These are phyloP conservation scores for Colletotrichum higginsianum DNA, from an alignment of 2,329 filamentous ascomycete species.

Conservation along the genomic window DNA sequence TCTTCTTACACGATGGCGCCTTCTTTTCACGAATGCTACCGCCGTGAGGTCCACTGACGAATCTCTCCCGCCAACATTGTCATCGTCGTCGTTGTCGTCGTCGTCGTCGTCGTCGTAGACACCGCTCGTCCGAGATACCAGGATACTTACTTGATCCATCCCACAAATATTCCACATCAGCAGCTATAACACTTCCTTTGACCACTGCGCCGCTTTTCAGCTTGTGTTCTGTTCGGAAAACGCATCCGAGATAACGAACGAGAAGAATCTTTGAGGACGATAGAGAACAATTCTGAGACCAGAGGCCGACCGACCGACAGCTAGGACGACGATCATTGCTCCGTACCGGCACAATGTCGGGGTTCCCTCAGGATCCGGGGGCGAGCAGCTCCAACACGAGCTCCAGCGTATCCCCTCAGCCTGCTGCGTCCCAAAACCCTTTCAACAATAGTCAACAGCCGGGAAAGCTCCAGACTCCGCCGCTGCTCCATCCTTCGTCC, in stretches of 20 bases:
- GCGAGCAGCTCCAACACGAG: constrained; percentile 12
- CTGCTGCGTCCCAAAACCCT: constrained; percentile 3
- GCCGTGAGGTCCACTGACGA: constrained; percentile 36
- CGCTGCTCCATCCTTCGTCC: constrained; percentile 26
- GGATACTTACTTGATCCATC: not conserved
- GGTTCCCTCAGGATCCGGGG: constrained; percentile 20
- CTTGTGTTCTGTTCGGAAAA: not conserved
- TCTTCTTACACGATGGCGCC: constrained; percentile 30
- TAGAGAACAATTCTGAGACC: too few relatives aligned
- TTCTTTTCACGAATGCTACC: constrained; percentile 31
- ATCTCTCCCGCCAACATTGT: not conserved
- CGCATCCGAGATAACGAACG: not conserved
- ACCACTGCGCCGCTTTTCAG: not conserved
- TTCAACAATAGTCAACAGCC: constrained; percentile 22
- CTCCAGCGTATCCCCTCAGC: constrained; percentile 25
- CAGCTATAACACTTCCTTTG: not conserved
- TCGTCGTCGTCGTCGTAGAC: too few relatives aligned
- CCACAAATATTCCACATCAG: constrained; percentile 10
- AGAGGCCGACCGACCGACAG: not conserved
- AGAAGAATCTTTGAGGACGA: not conserved
- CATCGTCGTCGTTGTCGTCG: not conserved
- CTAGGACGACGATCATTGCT: constrained; percentile 27
- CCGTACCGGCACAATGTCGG: constrained; percentile 26
- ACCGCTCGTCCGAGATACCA: not conserved
- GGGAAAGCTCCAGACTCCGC: constrained; percentile 28